Conservation (phyloP, 2,329 filamentous ascomycete genomes). For the Fonsecaea monophora region DNA sequence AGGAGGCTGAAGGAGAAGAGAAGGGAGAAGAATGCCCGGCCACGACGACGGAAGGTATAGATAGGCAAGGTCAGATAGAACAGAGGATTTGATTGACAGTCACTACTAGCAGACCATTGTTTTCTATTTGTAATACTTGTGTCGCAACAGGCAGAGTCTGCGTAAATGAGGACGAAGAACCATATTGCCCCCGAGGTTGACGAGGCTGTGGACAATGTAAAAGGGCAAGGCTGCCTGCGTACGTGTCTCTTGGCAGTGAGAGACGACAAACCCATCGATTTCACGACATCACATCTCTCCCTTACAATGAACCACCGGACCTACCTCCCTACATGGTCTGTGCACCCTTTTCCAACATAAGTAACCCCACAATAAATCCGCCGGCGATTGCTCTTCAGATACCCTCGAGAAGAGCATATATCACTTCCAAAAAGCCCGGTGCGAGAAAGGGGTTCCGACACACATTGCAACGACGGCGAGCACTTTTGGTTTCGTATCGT, state of each 20-base stretch:
- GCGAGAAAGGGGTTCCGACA: too few relatives aligned
- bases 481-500: too few relatives aligned
- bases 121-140: background rate
- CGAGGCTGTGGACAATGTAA: background rate
- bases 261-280: background rate
- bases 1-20: conserved; percentile 77
- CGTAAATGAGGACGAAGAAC: background rate
- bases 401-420: too few relatives aligned
- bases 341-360: background rate
- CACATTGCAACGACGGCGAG: too few relatives aligned
- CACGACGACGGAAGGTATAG: conserved; percentile 45
- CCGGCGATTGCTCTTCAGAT: background rate
- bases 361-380: background rate
- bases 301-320: background rate
- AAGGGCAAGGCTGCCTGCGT: background rate
- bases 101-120: background rate
- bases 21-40: conserved; percentile 87
- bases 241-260: background rate
- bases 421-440: too few relatives aligned
- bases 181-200: background rate
- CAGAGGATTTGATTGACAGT: background rate
- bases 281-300: background rate
- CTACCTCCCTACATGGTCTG: background rate
- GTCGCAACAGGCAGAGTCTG: background rate
- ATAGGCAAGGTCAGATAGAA: background rate